Percentiles rank a stretch among this genome's conserved stretches.
phyloP scores from a whole-genome alignment of 768 basidiomycete species.

The Tulasnella sp. region DNA sequence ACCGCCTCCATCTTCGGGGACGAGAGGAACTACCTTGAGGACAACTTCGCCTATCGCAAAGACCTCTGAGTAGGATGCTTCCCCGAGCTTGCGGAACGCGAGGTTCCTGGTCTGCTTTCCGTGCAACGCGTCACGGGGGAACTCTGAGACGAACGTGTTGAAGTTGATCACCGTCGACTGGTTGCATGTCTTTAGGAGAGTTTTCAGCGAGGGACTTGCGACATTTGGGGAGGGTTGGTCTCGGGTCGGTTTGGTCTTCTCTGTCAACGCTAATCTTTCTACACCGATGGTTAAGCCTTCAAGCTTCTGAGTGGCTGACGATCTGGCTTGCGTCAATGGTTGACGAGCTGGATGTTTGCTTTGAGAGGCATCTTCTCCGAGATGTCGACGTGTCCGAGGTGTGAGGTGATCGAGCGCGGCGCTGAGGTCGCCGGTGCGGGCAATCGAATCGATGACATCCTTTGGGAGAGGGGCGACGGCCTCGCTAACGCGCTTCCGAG shows the following conservation, averaged over 20 bases:
- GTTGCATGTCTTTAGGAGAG: slow-evolving; percentile 54
- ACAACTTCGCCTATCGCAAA: slow-evolving; percentile 83
- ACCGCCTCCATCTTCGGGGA: slow-evolving; percentile 32
- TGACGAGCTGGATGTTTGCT: not conserved
- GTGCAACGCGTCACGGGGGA: slow-evolving; percentile 43
- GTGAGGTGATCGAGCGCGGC: not conserved
- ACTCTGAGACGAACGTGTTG: slow-evolving; percentile 70
- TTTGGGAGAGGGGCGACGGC: not conserved
- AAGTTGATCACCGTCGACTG: slow-evolving; percentile 36
- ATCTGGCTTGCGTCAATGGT: not conserved
- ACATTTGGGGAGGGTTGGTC: not conserved
- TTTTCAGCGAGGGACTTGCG: not conserved
- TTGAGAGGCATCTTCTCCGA: not conserved
- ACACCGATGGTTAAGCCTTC: not conserved
- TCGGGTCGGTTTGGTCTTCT: not conserved
- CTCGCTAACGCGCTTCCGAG: not conserved
- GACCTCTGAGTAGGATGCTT: slow-evolving; percentile 95
- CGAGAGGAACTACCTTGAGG: slow-evolving; percentile 78
- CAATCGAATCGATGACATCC: not conserved
- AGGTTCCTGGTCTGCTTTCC: slow-evolving; percentile 18
- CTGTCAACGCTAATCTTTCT: not conserved
- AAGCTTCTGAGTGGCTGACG: not conserved
- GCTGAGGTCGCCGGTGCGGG: not conserved
- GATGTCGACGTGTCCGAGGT: not conserved
- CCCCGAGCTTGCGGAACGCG: slow-evolving; percentile 76